These are phyloP conservation scores for Podospora sp. DNA, from an alignment of 495 filamentous ascomycete species.

Conservation along the genomic window DNA sequence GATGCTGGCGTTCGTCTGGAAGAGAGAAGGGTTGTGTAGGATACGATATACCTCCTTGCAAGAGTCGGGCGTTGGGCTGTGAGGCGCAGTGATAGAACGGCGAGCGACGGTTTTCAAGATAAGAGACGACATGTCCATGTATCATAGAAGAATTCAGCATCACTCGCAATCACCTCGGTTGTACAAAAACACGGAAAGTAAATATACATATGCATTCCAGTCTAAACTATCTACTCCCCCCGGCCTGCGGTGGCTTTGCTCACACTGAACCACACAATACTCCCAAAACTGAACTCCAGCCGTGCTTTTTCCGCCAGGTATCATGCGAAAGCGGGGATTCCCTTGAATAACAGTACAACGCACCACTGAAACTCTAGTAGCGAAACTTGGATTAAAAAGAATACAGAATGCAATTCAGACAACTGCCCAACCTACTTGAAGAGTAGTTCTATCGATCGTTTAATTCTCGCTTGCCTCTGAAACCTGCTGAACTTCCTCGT, in stretches of 20 bases:
- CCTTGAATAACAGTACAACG: constrained; percentile 23
- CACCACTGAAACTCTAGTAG: constrained; percentile 1
- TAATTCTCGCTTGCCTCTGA: not conserved
- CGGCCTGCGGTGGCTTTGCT: constrained; percentile 12
- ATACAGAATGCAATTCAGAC: constrained; percentile 26
- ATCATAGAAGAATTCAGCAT: not conserved
- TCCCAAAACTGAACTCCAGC: constrained; percentile 9
- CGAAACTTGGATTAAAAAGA: constrained; percentile 16
- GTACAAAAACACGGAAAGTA: not conserved
- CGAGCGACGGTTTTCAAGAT: not conserved
- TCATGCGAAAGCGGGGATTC: constrained; percentile 26
- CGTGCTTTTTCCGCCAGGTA: constrained; percentile 22
- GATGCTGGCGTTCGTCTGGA: not conserved
- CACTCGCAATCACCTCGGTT: not conserved
- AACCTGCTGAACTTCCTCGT: not conserved
- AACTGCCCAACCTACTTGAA: not conserved
- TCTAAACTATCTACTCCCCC: not conserved
- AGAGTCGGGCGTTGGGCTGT: too few species aligned
- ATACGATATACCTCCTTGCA: not conserved
- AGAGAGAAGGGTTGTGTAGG: not conserved
- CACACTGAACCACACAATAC: not conserved
- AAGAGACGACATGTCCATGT: not conserved
- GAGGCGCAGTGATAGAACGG: not conserved
- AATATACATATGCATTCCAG: not conserved
- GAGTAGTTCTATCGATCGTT: not conserved